Evolutionary conservation across 1,284 basidiomycete genomes (phyloP).

Genomic region (Kwoniella shivajii): DNA sequence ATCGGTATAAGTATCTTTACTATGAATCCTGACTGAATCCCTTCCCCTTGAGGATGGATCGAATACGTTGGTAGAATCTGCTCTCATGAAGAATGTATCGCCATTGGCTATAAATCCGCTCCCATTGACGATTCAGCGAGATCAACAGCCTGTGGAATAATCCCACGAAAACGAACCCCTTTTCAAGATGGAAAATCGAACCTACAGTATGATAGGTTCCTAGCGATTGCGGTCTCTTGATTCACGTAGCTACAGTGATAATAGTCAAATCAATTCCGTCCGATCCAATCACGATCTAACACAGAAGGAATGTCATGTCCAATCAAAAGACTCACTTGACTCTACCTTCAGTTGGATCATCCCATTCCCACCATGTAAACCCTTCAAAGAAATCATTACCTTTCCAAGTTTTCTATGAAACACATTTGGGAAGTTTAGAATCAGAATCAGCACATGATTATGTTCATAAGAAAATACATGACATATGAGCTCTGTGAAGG

Average conservation of each 20-base stretch:
- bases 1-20: constrained; percentile 11
- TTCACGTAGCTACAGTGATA: constrained; percentile 10
- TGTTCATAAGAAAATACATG: no score
- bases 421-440: no score
- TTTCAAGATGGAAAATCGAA: neutral
- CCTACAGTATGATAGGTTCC: constrained; percentile 8
- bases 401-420: constrained; percentile 40
- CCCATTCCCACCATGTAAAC: constrained; percentile 58
- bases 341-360: constrained; percentile 63
- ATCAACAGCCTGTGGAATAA: neutral
- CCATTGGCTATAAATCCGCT: neutral
- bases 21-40: constrained; percentile 13
- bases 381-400: constrained; percentile 59
- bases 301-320: no score
- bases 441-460: neutral
- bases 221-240: constrained; percentile 3
- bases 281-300: neutral
- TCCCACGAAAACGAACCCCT: neutral
- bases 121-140: neutral
- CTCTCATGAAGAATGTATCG: constrained; percentile 9
- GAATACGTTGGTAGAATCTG: constrained; percentile 4
- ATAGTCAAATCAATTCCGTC: neutral
- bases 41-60: constrained; percentile 8
- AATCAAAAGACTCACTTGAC: constrained; percentile 58
- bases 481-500: no score